Percentiles rank a stretch among this genome's conserved stretches.
Evolutionary conservation across 1,284 basidiomycete species (phyloP).

Genomic region (Jaminaea rosea): DNA sequence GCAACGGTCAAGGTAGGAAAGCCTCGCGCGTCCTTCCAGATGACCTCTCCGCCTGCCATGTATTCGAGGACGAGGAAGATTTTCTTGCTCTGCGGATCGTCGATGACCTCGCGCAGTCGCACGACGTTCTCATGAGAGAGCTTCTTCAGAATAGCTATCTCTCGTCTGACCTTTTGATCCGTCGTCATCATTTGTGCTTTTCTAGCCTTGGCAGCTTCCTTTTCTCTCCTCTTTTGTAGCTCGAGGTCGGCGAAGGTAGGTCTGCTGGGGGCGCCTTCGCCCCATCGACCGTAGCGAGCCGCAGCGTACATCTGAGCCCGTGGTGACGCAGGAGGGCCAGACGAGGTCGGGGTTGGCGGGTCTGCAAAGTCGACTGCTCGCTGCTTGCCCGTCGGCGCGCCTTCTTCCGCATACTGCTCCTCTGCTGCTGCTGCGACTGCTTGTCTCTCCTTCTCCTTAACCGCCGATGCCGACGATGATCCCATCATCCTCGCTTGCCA

Average conservation of each 20-base stretch:
- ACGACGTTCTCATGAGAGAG: constrained; percentile 80
- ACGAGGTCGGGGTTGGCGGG: not conserved
- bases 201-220: constrained; percentile 25
- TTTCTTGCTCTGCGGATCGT: constrained; percentile 78
- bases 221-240: constrained; percentile 19
- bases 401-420: too few species aligned
- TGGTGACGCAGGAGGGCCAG: not conserved
- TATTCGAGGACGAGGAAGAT: constrained; percentile 98
- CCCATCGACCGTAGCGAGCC: constrained; percentile 12
- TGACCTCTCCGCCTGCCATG: constrained; percentile 84
- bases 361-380: not conserved
- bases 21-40: constrained; percentile 59
- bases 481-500: not conserved
- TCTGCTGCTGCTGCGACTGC: not conserved
- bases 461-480: too few species aligned
- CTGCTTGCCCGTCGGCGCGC: not conserved
- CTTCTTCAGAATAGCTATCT: constrained; percentile 98
- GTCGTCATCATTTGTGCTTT: constrained; percentile 39
- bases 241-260: constrained; percentile 15
- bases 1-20: constrained; percentile 68
- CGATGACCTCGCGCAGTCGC: constrained; percentile 83
- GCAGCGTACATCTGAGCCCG: constrained; percentile 1
- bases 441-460: not conserved
- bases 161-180: constrained; percentile 41
- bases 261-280: constrained; percentile 6